Base-by-base conservation (phyloP, 768 basidiomycete genomes). In the Lepiota venenata region DNA sequence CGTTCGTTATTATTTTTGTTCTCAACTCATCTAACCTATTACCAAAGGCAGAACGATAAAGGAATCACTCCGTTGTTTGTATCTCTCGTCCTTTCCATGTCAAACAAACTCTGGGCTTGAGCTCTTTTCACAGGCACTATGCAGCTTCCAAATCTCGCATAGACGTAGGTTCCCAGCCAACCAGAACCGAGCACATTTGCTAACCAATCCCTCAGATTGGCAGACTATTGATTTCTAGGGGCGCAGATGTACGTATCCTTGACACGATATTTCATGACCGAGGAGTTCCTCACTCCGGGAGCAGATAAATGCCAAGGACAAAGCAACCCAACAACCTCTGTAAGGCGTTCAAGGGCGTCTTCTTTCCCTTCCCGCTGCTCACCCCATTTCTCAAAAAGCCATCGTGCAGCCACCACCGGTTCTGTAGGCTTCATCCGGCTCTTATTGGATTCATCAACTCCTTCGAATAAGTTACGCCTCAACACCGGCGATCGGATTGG, bases 401-500 rank as follows among this genome's bases (percentile, higher is more conserved):
- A 99, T 71, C 88, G 97, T 56, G 97, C 97, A 44, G 93, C 95
- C 10, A 95, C 97, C 6, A 98, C 91, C 12, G 97, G 97, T 29
- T 93, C 93, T 20, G 83, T 84, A 9, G 91, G 91, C 6, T 96
- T 98, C 67, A 82, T 98, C 52, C 80, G 79, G 25, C 75, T 99
- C 40, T 78, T 99, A n/a, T 68, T 98, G 48, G 81, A 89, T 57
- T 88, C 92, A 4, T 88, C 91, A n/a, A 82, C 80, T 62, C 84
- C 83, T 10, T 75, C 80, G 55, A 73, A 76, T 49, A 93, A 96
- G 66, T 82, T 87, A 40, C 83, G 93, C 47, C 74, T 98, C 52
- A 98, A 98, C 64, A 90, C 90, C 22, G 81, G 78, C 47, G 92
- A 93, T 76, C 82, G 89, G 49, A 74, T 89, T 44, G 88, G 89